Conservation (phyloP, 805 yeast genomes). For the Schizosaccharomyces japonicus region DNA sequence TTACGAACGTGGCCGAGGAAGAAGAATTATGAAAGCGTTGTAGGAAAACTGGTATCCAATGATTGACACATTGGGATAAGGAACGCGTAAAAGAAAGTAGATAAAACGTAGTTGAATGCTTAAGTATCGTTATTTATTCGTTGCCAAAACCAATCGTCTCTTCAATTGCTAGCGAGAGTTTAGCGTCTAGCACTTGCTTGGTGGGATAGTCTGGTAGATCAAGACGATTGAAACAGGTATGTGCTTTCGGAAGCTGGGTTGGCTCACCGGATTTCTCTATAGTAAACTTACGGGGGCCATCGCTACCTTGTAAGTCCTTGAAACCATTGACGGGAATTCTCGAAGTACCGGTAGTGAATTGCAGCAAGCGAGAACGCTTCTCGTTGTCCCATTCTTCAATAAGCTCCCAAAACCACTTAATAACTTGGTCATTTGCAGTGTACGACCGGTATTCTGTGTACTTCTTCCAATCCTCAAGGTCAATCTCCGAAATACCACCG, state of each 20-base stretch:
- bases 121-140: no score
- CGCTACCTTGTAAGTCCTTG: conserved; percentile 94
- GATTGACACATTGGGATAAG: no score
- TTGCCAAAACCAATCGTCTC: conserved; percentile 98
- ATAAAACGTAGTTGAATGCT: no score
- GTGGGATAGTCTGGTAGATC: conserved; percentile 86
- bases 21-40: not conserved
- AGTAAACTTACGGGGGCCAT: conserved; percentile 96
- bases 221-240: conserved; percentile 95
- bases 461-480: conserved; percentile 95
- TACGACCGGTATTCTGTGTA: conserved; percentile 97
- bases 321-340: conserved; percentile 97
- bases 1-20: not conserved
- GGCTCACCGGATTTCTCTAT: conserved; percentile 94
- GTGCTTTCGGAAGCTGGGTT: conserved; percentile 82
- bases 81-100: no score
- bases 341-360: conserved; percentile 96
- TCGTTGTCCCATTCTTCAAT: conserved; percentile 86
- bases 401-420: conserved; percentile 91
- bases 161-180: conserved; percentile 86
- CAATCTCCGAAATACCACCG: conserved; percentile 96
- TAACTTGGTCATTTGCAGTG: conserved; percentile 84
- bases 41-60: not conserved
- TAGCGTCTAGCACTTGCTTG: conserved; percentile 64
- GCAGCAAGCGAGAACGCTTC: conserved; percentile 82